These are phyloP conservation scores for Canariomyces notabilis DNA, from an alignment of 2,329 filamentous ascomycete genomes.

Conservation along the genomic window DNA sequence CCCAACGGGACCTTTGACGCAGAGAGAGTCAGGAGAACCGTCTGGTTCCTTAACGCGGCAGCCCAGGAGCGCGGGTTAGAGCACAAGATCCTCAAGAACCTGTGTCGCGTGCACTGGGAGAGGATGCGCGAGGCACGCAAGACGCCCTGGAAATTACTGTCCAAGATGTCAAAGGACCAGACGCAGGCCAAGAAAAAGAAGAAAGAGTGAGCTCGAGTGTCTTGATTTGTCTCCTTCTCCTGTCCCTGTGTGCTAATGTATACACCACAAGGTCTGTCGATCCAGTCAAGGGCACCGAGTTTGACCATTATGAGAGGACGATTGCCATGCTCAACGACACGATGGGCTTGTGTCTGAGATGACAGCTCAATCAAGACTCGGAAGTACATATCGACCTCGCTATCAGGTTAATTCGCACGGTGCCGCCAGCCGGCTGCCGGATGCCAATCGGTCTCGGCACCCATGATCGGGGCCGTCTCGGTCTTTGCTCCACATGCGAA, in stretches of 20 bases:
- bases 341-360: conserved; percentile 62
- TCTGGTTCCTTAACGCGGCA: conserved; percentile 66
- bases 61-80: conserved; percentile 60
- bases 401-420: neutral
- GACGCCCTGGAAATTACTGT: conserved; percentile 27
- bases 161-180: conserved; percentile 6
- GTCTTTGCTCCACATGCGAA: too few species aligned
- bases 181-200: conserved; percentile 4
- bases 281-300: conserved; percentile 33
- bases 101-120: conserved; percentile 49
- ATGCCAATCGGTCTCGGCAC: neutral
- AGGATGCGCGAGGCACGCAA: conserved; percentile 28
- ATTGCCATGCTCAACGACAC: conserved; percentile 69
- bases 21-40: conserved; percentile 55
- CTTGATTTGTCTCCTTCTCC: conserved; percentile 1
- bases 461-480: too few species aligned
- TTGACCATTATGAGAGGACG: conserved; percentile 62
- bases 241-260: neutral
- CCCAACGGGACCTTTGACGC: conserved; percentile 41
- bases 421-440: neutral
- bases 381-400: too few species aligned
- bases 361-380: too few species aligned
- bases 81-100: conserved; percentile 65
- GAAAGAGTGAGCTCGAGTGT: conserved; percentile 21
- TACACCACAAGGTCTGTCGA: conserved; percentile 20